Conservation (phyloP, 371 early-diverging fungal species). For the Mortierella sp. region DNA sequence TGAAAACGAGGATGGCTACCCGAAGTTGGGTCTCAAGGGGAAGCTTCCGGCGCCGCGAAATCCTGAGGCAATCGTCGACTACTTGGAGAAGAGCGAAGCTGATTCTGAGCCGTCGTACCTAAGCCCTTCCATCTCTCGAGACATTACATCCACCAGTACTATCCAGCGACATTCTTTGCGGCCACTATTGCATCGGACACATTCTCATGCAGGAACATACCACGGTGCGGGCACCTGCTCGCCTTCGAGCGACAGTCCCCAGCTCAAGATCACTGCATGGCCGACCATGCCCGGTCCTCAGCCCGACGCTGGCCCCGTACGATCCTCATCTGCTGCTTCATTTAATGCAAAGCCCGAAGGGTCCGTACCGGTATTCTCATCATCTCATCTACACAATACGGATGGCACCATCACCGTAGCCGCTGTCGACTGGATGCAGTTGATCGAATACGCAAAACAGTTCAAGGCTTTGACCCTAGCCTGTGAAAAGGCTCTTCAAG, state of each 20-base stretch:
- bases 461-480: conserved; percentile 14
- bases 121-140: conserved; percentile 34
- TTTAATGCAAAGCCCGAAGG: not conserved
- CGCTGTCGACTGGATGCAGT: conserved; percentile 16
- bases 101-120: conserved; percentile 9
- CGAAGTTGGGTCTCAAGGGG: too few relatives aligned
- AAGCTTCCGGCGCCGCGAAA: not conserved
- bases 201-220: conserved; percentile 1
- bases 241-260: not conserved
- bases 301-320: not conserved
- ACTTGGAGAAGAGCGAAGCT: conserved; percentile 29
- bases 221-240: not conserved
- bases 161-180: conserved; percentile 19
- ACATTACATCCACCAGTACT: conserved; percentile 27
- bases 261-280: conserved; percentile 22
- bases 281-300: not conserved
- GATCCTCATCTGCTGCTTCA: too few relatives aligned
- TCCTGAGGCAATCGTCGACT: conserved; percentile 12
- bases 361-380: not conserved
- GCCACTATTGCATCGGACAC: conserved; percentile 2
- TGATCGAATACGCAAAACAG: conserved; percentile 25
- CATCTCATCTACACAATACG: conserved; percentile 1
- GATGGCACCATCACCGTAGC: conserved; percentile 10
- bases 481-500: conserved; percentile 14
- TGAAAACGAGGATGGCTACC: not conserved